phyloP scores from a whole-genome alignment of 805 yeast species.

The Kazachstania psychrophila region DNA sequence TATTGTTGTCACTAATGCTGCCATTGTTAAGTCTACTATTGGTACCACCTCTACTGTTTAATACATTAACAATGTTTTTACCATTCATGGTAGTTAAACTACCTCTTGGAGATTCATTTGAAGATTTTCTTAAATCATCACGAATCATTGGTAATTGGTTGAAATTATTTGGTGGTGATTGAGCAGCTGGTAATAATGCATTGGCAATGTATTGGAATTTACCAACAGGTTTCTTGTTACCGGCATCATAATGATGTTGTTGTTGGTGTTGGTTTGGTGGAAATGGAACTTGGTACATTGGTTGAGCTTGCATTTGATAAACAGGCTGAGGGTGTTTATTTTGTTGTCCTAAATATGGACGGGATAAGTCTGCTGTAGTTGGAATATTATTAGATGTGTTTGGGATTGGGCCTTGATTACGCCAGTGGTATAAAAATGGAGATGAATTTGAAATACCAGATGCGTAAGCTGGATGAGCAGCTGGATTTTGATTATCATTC shows the following conservation, averaged over 20 bases:
- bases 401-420: neutral
- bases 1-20: neutral
- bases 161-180: constrained; percentile 4
- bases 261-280: neutral
- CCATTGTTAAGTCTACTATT: neutral
- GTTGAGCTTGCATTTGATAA: neutral
- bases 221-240: too few species aligned
- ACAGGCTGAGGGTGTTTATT: neutral
- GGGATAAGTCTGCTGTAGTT: neutral
- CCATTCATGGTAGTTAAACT: constrained; percentile 1
- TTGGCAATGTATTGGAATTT: too few species aligned
- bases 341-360: neutral
- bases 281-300: neutral
- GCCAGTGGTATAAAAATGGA: constrained; percentile 5
- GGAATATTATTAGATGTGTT: neutral
- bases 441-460: constrained; percentile 4
- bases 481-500: neutral
- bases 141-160: constrained; percentile 2
- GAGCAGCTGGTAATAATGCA: too few species aligned
- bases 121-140: neutral
- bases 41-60: neutral
- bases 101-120: neutral
- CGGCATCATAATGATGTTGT: neutral
- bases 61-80: neutral
- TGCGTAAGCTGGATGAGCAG: neutral